phyloP scores from a whole-genome alignment of 495 filamentous ascomycete genomes.

The Tuber aestivum region DNA sequence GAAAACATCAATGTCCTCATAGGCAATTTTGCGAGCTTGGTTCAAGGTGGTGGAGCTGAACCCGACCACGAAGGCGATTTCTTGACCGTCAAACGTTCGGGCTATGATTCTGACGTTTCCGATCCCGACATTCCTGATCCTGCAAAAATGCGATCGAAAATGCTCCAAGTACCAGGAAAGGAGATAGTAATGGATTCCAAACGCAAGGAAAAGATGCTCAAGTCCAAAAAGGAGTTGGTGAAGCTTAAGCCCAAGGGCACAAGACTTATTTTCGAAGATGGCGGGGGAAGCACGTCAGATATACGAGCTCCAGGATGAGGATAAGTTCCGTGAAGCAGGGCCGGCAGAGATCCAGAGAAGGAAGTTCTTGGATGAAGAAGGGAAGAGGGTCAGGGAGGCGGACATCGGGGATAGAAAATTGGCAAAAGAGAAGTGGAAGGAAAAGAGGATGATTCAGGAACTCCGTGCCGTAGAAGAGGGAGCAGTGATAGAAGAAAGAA shows the following conservation, averaged over 20 bases:
- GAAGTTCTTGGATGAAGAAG: constrained; percentile 68
- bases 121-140: constrained; percentile 43
- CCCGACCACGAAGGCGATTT: constrained; percentile 66
- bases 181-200: constrained; percentile 78
- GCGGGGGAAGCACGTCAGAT: constrained; percentile 73
- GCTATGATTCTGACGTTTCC: no score
- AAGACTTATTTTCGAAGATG: constrained; percentile 86
- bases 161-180: constrained; percentile 51
- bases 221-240: constrained; percentile 85
- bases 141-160: constrained; percentile 46
- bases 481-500: constrained; percentile 41
- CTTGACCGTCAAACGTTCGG: constrained; percentile 78
- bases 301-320: constrained; percentile 82
- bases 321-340: constrained; percentile 66
- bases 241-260: constrained; percentile 79
- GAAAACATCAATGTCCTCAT: constrained; percentile 91
- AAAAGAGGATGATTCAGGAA: constrained; percentile 83
- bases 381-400: constrained; percentile 62
- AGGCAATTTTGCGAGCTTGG: constrained; percentile 79
- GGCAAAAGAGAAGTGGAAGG: constrained; percentile 70
- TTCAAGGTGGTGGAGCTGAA: constrained; percentile 57
- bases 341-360: constrained; percentile 66
- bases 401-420: constrained; percentile 77
- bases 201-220: constrained; percentile 83
- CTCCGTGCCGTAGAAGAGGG: constrained; percentile 42